Percentiles rank a stretch among this genome's conserved stretches.
Evolutionary conservation across 129 eudicot species (phyloP).

Genomic region (Arctium minus): DNA sequence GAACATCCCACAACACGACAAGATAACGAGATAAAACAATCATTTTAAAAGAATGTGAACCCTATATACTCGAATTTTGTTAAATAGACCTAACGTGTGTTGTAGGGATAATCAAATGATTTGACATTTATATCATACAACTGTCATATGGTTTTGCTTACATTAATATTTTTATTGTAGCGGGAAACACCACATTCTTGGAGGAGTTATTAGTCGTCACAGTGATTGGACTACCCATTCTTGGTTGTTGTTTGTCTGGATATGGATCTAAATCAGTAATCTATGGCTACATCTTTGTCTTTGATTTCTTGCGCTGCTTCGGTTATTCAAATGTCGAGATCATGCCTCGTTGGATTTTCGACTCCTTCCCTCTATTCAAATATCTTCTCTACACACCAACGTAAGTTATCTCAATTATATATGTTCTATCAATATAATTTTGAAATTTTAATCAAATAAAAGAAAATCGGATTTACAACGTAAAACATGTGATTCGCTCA

Average conservation of each 20-base stretch:
- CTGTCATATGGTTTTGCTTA: neutral
- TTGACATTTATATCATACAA: neutral
- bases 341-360: slow-evolving; percentile 62
- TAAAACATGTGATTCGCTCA: slow-evolving; percentile 1
- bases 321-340: slow-evolving; percentile 77
- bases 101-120: neutral
- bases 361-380: slow-evolving; percentile 46
- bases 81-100: neutral
- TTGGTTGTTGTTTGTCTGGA: slow-evolving; percentile 54
- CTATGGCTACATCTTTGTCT: slow-evolving; percentile 55
- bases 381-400: slow-evolving; percentile 73
- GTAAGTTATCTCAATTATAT: slow-evolving; percentile 43
- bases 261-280: slow-evolving; percentile 58
- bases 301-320: slow-evolving; percentile 72
- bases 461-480: neutral
- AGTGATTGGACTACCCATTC: slow-evolving; percentile 62
- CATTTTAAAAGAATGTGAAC: neutral
- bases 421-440: neutral
- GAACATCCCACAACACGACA: neutral
- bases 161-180: slow-evolving; percentile 34
- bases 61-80: neutral
- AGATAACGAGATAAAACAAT: neutral
- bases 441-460: neutral
- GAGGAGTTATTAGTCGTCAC: slow-evolving; percentile 50
- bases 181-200: slow-evolving; percentile 63